Base-by-base conservation (phyloP, 768 basidiomycete species). In the Macrolepiota fuliginosa region DNA sequence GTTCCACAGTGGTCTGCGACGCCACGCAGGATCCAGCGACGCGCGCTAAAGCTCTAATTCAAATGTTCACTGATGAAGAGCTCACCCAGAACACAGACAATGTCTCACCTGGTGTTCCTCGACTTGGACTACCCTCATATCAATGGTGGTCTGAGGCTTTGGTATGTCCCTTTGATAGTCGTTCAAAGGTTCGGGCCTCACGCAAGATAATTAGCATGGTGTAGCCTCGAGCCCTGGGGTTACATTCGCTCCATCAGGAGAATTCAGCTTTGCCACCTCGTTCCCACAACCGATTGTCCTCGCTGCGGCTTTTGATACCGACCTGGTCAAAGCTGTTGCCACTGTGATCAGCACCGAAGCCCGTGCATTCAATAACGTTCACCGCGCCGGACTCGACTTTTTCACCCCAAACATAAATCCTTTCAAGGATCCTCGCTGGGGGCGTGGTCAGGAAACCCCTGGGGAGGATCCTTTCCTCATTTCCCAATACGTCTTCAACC, bases 381-480 rank as follows among this genome's bases (percentile, higher is more conserved):
- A 77, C 11, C 76, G 77, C 11, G 81, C 83, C 2, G 85, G 84
- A 0, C 69, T 85, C 35, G 82, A 84, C 68, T 85, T 76, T 67
- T 86, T 79, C 68, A 84, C 85, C 0, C 85, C 84, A 4, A 86
- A 86, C 62, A 80, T 80, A 66, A 81, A 80, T 63, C 78, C 84
- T 0, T 86, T 86, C 76, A 84, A 79, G 60, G 85, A 87, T 63
- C 84, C 85, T 46, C 83, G 84, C 12, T 86, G 85, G 84, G 84
- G 84, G 5, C 75, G 84, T 49, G 84, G 84, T 0, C 84, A 85
- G 64, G 85, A 86, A 70, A 86, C 84, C 0, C 84, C 83, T 5
- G 84, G 84, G 56, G 84, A 87, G 70, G 85, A 87, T 53, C 79
- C 84, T 0, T 83, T 77, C 71, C 82, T 80, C 62, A 72, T 81